These are phyloP conservation scores for Gracilaria gracilis DNA, from an alignment of 23 red algal genomes.

Conservation along the genomic window DNA sequence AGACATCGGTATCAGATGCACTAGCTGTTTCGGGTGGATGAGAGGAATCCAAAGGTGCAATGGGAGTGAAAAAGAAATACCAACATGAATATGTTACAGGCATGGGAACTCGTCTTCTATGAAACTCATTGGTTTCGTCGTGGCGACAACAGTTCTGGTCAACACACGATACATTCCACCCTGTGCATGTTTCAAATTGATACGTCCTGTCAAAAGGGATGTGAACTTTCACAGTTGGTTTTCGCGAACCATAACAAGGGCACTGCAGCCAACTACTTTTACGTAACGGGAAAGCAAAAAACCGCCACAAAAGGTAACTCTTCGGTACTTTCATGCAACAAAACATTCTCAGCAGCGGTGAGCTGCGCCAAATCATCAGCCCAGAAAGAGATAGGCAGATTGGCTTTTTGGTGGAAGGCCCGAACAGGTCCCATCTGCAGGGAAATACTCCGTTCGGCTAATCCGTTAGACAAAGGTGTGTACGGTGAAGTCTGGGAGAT, in stretches of 20 bases:
- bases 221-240: not conserved
- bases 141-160: not conserved
- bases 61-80: not conserved
- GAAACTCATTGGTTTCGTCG: not conserved
- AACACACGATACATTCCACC: not conserved
- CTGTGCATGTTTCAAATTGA: conserved; percentile 1
- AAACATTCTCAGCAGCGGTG: not conserved
- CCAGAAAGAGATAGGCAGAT: not conserved
- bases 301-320: too few species aligned
- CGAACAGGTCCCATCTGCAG: conserved; percentile 6
- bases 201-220: not conserved
- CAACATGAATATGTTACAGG: not conserved
- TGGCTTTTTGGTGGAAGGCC: not conserved
- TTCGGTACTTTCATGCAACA: too few species aligned
- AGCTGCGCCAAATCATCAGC: not conserved
- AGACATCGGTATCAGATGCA: too few species aligned
- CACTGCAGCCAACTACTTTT: not conserved
- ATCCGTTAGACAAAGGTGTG: not conserved
- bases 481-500: not conserved
- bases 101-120: not conserved
- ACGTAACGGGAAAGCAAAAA: not conserved
- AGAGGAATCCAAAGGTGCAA: too few species aligned
- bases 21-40: too few species aligned
- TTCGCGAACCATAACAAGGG: not conserved
- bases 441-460: not conserved